A percentile compares a stretch with the other conserved stretches of the same genome.
phyloP scores from a whole-genome alignment of 768 basidiomycete species.

The Boletus pseudo-olivaceus region DNA sequence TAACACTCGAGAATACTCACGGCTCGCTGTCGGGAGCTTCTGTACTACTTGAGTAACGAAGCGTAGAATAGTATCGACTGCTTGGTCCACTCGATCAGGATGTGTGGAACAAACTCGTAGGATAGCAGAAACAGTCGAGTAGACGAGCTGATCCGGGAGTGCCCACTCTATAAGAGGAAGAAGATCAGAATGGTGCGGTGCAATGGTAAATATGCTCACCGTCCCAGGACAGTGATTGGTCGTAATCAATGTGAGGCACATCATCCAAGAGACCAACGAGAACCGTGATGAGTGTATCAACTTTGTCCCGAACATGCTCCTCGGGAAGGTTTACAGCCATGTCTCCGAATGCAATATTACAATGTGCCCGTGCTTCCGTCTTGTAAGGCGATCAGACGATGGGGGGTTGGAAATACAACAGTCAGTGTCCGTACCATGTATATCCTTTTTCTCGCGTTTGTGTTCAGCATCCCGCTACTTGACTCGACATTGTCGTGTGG shows the following conservation, averaged over 20 bases:
- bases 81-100: conserved; percentile 44
- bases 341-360: conserved; percentile 82
- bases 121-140: conserved; percentile 72
- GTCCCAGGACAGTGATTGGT: conserved; percentile 74
- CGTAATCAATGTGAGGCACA: conserved; percentile 74
- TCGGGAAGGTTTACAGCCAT: conserved; percentile 64
- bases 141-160: conserved; percentile 80
- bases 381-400: conserved; percentile 27
- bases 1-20: conserved; percentile 39
- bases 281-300: conserved; percentile 51
- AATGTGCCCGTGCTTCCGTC: conserved; percentile 71
- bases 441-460: conserved; percentile 26
- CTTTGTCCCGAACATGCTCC: conserved; percentile 45
- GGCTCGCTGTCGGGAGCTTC: conserved; percentile 47
- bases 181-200: neutral
- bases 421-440: conserved; percentile 52
- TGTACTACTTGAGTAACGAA: conserved; percentile 59
- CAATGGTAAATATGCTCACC: conserved; percentile 41
- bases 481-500: conserved; percentile 12
- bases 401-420: neutral
- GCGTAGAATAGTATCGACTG: conserved; percentile 55
- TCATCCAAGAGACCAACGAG: conserved; percentile 69
- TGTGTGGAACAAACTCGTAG: conserved; percentile 60
- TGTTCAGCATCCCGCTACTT: conserved; percentile 22
- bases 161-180: conserved; percentile 67